Conservation (phyloP, 176 grass and related monocot species). For the Musa acuminata region DNA sequence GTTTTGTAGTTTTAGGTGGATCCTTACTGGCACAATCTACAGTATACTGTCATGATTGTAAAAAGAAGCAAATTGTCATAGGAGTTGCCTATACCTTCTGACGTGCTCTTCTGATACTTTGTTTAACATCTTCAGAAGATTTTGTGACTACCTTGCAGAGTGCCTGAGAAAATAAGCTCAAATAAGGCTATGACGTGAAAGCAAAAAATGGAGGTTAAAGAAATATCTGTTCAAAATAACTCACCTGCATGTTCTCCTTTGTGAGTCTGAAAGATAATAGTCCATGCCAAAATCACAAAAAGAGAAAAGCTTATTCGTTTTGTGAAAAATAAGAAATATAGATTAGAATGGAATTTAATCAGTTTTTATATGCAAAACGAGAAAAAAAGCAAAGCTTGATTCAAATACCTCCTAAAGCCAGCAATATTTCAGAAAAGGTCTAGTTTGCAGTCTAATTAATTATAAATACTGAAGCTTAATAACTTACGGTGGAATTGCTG, state of each 20-base stretch:
- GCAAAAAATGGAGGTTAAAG: not conserved
- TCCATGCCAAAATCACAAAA: slow-evolving; percentile 4
- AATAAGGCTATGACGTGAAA: slow-evolving; percentile 11
- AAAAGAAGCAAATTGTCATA: not conserved
- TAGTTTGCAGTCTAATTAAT: slow-evolving; percentile 7
- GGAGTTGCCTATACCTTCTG: slow-evolving; percentile 51
- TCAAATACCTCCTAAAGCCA: not conserved
- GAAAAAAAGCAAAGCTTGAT: not conserved
- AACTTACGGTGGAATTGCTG: slow-evolving; percentile 65
- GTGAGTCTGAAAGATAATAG: slow-evolving; percentile 53
- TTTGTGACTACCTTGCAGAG: slow-evolving; percentile 87
- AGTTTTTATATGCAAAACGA: not conserved
- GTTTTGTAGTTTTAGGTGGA: not conserved
- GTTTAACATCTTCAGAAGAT: slow-evolving; percentile 92
- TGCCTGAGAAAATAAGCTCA: slow-evolving; percentile 32
- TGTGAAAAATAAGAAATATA: not conserved
- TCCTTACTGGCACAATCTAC: not conserved
- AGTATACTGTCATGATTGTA: not conserved
- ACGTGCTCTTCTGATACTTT: slow-evolving; percentile 91
- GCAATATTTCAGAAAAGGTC: not conserved
- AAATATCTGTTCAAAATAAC: slow-evolving; percentile 9
- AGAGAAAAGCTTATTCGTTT: not conserved
- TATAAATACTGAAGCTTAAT: not conserved
- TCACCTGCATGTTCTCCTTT: slow-evolving; percentile 90
- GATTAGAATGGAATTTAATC: not conserved